A percentile compares a stretch with the other conserved stretches of the same genome.
These are phyloP conservation scores for Carex parvula DNA, from an alignment of 176 grass and related monocot genomes.

Conservation along the genomic window DNA sequence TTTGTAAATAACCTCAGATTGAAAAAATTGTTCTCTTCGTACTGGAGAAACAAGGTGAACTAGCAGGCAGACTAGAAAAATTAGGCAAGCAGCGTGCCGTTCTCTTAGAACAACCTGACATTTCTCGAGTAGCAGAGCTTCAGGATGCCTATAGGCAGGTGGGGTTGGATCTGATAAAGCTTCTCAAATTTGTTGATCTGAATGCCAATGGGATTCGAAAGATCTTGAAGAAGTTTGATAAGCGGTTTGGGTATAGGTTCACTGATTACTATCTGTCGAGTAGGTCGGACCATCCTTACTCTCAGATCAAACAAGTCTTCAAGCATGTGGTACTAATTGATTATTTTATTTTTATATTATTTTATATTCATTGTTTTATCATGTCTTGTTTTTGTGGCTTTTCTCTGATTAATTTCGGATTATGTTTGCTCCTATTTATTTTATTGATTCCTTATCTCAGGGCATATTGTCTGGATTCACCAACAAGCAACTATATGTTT, in stretches of 20 bases:
- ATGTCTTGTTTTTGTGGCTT: neutral
- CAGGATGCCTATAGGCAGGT: constrained; percentile 87
- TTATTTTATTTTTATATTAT: constrained; percentile 18
- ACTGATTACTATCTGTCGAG: constrained; percentile 91
- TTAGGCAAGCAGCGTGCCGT: constrained; percentile 71
- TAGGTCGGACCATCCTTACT: constrained; percentile 99
- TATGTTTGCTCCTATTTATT: neutral
- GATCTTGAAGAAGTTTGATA: constrained; percentile 99
- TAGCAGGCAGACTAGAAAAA: constrained; percentile 85
- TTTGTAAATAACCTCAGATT: constrained; percentile 44
- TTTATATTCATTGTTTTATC: neutral
- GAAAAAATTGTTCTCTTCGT: constrained; percentile 96
- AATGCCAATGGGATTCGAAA: constrained; percentile 96
- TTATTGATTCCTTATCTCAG: neutral
- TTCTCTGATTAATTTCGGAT: constrained; percentile 11
- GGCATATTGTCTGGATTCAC: neutral
- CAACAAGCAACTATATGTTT: neutral
- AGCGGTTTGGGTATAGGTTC: constrained; percentile 92
- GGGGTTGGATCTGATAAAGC: constrained; percentile 83
- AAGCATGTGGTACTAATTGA: constrained; percentile 83
- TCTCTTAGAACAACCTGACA: constrained; percentile 79
- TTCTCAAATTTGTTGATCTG: constrained; percentile 96
- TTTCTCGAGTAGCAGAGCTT: constrained; percentile 70
- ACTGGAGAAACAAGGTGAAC: constrained; percentile 82
- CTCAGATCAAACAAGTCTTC: constrained; percentile 98